phyloP scores from a whole-genome alignment of 2,329 filamentous ascomycete genomes.

The Gliomastix tumulicola region DNA sequence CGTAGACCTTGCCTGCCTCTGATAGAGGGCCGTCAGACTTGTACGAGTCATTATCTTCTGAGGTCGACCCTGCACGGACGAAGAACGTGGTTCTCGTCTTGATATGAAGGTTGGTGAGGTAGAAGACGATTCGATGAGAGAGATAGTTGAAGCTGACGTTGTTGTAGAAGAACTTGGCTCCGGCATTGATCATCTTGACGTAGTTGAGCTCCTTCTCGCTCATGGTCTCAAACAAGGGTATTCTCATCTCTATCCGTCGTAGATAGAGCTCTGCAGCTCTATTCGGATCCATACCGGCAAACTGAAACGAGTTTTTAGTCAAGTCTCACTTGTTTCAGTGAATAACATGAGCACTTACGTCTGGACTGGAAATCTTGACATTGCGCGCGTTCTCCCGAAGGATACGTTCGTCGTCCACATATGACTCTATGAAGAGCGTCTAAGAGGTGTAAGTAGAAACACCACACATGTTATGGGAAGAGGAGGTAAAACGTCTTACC shows the following conservation, averaged over 20 bases:
- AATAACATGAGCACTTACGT: constrained; percentile 66
- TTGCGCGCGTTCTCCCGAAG: constrained; percentile 94
- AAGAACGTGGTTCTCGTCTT: constrained; percentile 94
- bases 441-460: constrained; percentile 23
- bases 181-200: constrained; percentile 99
- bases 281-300: constrained; percentile 83
- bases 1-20: constrained; percentile 72
- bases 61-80: constrained; percentile 75
- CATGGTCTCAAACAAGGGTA: constrained; percentile 96
- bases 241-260: constrained; percentile 81
- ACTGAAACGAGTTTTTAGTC: no score
- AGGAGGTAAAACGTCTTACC: no score
- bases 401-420: constrained; percentile 86
- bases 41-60: constrained; percentile 89
- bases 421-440: constrained; percentile 95
- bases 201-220: constrained; percentile 89
- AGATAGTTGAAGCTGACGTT: constrained; percentile 96
- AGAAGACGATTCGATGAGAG: constrained; percentile 96
- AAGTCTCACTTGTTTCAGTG: no score
- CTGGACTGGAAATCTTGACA: constrained; percentile 96
- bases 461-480: background rate
- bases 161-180: constrained; percentile 88
- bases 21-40: constrained; percentile 84
- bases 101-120: constrained; percentile 94
- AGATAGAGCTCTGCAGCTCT: constrained; percentile 92